Percentiles rank a stretch among this genome's conserved stretches.
Evolutionary conservation across 2,329 filamentous ascomycete species (phyloP).

Genomic region (Fusarium denticulatum): DNA sequence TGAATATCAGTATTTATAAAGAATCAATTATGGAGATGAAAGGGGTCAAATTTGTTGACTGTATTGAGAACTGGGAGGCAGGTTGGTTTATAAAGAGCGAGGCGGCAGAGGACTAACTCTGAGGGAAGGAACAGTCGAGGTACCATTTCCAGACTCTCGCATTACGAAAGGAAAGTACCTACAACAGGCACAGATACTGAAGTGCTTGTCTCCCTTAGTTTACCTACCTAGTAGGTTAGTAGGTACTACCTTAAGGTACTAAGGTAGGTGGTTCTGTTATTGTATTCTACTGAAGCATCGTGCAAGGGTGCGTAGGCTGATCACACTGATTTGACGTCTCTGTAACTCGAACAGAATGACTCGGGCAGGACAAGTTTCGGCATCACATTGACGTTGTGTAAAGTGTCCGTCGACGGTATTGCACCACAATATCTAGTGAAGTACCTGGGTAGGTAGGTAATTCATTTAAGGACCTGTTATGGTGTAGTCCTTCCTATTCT

Average conservation of each 20-base stretch:
- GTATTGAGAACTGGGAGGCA: not conserved
- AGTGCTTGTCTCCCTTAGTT: not conserved
- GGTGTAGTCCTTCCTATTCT: not conserved
- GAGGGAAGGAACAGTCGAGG: not conserved
- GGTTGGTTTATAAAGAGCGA: not conserved
- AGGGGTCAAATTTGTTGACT: not conserved
- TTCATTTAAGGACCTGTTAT: not conserved
- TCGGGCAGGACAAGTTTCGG: not conserved
- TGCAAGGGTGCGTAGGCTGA: not conserved
- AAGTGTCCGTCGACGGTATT: not conserved
- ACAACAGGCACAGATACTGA: not conserved
- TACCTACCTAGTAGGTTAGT: no score
- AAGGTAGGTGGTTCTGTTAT: not conserved
- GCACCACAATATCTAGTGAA: not conserved
- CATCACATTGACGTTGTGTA: slow-evolving; percentile 1
- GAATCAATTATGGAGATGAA: not conserved
- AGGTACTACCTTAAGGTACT: no score
- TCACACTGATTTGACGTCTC: not conserved
- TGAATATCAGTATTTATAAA: not conserved
- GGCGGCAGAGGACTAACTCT: not conserved
- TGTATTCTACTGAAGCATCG: not conserved
- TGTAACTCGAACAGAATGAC: not conserved
- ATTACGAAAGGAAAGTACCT: not conserved
- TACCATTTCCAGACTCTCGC: not conserved
- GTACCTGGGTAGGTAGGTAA: not conserved